Evolutionary conservation across 441 rosid genomes (phyloP).

Genomic region (Corymbia calophylla): DNA sequence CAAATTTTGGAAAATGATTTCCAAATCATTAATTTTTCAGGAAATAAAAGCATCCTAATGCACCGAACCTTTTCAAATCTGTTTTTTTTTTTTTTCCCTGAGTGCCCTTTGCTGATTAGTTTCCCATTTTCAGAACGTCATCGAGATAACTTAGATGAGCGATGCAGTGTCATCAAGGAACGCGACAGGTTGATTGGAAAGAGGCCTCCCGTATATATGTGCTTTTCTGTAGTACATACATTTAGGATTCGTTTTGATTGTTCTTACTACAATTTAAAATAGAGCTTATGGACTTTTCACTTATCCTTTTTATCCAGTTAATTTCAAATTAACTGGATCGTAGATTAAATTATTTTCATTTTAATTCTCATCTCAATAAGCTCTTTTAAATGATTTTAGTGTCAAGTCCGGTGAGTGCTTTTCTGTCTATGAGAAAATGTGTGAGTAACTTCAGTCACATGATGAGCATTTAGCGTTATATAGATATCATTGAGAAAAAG

Average conservation of each 20-base stretch:
- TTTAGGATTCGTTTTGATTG: neutral
- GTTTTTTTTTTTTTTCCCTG: no score
- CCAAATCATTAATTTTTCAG: no score
- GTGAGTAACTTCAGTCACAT: fast-evolving
- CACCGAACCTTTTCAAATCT: neutral
- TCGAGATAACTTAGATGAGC: no score
- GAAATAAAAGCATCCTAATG: neutral
- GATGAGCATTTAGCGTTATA: neutral
- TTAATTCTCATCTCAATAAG: no score
- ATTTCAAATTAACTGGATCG: neutral
- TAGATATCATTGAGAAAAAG: no score
- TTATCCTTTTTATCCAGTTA: fast-evolving
- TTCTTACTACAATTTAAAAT: neutral
- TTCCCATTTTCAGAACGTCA: no score
- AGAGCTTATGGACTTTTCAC: neutral
- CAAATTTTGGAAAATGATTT: no score
- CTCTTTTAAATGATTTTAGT: no score
- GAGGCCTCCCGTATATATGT: neutral
- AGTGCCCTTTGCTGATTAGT: no score
- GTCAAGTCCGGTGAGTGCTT: no score
- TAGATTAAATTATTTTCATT: no score
- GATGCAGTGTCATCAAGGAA: neutral
- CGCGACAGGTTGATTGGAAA: neutral
- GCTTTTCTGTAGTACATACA: fast-evolving
- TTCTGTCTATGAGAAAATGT: neutral